Percentiles rank a stretch among this genome's conserved stretches.
Conservation (phyloP, 345 rosid species). For the Eucalyptus pauciflora region DNA sequence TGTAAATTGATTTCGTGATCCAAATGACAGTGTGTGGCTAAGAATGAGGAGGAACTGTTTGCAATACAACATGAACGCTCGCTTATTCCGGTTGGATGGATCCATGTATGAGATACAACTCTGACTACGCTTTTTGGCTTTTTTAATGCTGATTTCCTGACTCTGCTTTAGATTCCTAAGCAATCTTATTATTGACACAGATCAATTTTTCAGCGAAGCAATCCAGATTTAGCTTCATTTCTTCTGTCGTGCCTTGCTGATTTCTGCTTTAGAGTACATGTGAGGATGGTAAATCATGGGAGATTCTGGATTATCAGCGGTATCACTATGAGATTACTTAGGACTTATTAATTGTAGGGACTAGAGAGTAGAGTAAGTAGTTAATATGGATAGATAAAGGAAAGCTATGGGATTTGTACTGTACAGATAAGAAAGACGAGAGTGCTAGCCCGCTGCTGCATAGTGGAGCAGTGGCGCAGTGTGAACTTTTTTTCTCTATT, state of each 20-base stretch:
- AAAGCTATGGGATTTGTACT: neutral
- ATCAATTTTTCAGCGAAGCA: neutral
- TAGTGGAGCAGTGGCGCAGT: neutral
- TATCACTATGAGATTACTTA: neutral
- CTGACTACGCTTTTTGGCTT: neutral
- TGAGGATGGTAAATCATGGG: neutral
- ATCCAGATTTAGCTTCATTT: neutral
- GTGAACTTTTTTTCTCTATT: neutral
- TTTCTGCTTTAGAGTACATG: neutral
- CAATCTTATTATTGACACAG: neutral
- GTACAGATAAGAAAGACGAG: neutral
- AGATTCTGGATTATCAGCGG: neutral
- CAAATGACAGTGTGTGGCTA: conserved; percentile 57
- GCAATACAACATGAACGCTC: conserved; percentile 68
- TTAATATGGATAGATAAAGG: neutral
- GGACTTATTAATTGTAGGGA: neutral
- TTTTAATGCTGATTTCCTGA: neutral
- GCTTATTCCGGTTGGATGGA: conserved; percentile 83
- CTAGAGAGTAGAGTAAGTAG: neutral
- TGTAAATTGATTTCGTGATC: neutral
- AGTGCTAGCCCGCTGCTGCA: neutral
- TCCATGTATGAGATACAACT: conserved; percentile 44
- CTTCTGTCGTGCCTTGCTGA: neutral
- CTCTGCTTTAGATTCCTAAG: neutral
- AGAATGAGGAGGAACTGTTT: conserved; percentile 75